These are phyloP conservation scores for Phialophora macrospora DNA, from an alignment of 2,329 filamentous ascomycete genomes.

Conservation along the genomic window DNA sequence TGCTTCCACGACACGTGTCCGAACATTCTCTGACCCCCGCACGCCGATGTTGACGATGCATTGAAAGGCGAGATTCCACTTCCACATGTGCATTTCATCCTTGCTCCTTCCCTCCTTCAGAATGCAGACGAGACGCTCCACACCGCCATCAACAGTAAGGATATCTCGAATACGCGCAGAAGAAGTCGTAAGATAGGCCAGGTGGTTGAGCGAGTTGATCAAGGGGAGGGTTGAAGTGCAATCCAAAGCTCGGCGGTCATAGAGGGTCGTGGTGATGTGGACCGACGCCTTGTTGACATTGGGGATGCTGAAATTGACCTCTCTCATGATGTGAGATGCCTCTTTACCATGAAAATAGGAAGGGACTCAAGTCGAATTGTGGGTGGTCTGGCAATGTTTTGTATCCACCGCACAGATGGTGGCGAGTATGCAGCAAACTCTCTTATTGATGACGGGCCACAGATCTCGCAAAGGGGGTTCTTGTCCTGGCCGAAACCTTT, in stretches of 20 bases:
- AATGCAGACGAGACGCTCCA: conserved; percentile 95
- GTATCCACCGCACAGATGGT: conserved; percentile 2
- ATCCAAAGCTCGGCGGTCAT: conserved; percentile 94
- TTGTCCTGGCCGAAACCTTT: conserved; percentile 5
- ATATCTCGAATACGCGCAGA: conserved; percentile 97
- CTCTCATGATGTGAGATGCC: conserved; percentile 73
- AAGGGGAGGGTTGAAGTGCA: conserved; percentile 96
- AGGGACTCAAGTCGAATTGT: not conserved
- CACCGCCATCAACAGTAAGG: conserved; percentile 95
- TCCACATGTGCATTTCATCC: conserved; percentile 99
- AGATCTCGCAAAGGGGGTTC: not conserved
- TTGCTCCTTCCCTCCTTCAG: conserved; percentile 96
- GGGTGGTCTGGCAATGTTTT: not conserved
- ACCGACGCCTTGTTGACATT: conserved; percentile 99
- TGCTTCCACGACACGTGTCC: conserved; percentile 94
- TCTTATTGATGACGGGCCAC: not conserved
- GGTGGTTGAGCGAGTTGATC: conserved; percentile 98
- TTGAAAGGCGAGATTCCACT: conserved; percentile 99
- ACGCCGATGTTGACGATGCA: conserved; percentile 99
- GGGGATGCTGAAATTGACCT: conserved; percentile 99
- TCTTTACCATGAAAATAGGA: conserved; percentile 6
- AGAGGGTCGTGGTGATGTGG: conserved; percentile 96
- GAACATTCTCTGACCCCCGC: conserved; percentile 88
- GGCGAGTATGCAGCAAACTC: not conserved
- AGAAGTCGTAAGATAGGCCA: conserved; percentile 96